Conservation (phyloP, 495 filamentous ascomycete genomes). For the Mytilinidion resinicola region DNA sequence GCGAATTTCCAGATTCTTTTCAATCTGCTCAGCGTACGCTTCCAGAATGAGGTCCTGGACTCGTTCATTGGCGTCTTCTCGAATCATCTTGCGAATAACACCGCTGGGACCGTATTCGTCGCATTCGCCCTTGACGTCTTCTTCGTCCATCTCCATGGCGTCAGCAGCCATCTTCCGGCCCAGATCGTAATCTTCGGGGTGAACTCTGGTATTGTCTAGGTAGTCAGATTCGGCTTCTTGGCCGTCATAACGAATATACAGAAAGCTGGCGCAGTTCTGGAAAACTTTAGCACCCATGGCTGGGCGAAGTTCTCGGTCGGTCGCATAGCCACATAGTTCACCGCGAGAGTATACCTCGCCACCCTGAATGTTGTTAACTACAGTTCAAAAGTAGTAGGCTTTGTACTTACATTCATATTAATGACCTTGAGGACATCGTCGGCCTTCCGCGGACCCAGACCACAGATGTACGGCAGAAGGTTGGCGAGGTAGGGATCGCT, state of each 20-base stretch:
- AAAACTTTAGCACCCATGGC: conserved; percentile 87
- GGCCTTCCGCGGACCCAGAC: conserved; percentile 88
- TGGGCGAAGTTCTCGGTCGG: conserved; percentile 61
- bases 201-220: conserved; percentile 90
- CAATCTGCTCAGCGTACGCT: conserved; percentile 92
- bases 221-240: conserved; percentile 77
- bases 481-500: conserved; percentile 71
- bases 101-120: conserved; percentile 82
- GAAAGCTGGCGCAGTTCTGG: conserved; percentile 93
- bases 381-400: not conserved
- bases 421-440: conserved; percentile 82
- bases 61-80: conserved; percentile 84
- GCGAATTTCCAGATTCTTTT: conserved; percentile 82
- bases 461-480: conserved; percentile 84
- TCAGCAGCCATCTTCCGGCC: conserved; percentile 97
- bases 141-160: conserved; percentile 90
- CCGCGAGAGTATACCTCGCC: conserved; percentile 73
- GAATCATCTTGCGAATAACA: conserved; percentile 85
- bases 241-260: conserved; percentile 79
- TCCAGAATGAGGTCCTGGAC: conserved; percentile 95
- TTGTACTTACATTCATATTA: conserved; percentile 54
- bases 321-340: conserved; percentile 76
- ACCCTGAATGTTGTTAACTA: conserved; percentile 38
- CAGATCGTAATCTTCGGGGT: conserved; percentile 96
- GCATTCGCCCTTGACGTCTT: conserved; percentile 90